A percentile compares a stretch with the other conserved stretches of the same genome.
phyloP scores from a whole-genome alignment of 345 rosid genomes.

The Eucalyptus polybractea region DNA sequence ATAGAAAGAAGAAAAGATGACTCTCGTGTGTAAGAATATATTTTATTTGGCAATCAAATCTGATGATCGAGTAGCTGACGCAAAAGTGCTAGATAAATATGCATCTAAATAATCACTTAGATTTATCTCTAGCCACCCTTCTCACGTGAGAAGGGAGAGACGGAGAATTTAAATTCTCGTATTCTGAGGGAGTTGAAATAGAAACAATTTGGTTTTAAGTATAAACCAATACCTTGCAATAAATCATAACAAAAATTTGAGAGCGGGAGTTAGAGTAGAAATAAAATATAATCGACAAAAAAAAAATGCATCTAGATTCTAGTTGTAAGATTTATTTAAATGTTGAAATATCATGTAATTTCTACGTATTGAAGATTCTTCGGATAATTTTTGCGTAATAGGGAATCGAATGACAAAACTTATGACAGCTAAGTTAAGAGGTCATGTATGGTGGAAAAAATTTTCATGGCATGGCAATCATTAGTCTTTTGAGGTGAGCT shows the following conservation, averaged over 20 bases:
- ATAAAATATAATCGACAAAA: rapidly evolving
- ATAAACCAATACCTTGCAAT: rapidly evolving
- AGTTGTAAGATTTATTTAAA: too few species aligned
- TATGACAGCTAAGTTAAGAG: not conserved
- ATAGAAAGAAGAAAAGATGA: not conserved
- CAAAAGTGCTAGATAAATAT: too few species aligned
- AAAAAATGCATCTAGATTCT: too few species aligned
- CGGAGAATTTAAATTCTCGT: rapidly evolving
- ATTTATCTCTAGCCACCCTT: rapidly evolving
- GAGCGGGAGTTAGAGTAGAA: rapidly evolving
- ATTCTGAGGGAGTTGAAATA: too few species aligned
- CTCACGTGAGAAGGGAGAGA: rapidly evolving
- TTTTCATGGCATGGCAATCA: not conserved
- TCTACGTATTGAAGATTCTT: too few species aligned
- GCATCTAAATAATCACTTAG: not conserved
- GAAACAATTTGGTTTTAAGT: too few species aligned
- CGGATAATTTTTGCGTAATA: too few species aligned
- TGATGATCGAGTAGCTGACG: rapidly evolving
- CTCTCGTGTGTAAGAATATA: not conserved
- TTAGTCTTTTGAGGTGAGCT: not conserved
- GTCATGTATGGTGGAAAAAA: not conserved
- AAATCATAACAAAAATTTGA: too few species aligned
- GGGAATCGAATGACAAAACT: not conserved
- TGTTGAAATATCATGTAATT: too few species aligned
- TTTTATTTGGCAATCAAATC: not conserved